Evolutionary conservation across 2,329 filamentous ascomycete genomes (phyloP), one percentile per base, ranked within the genome.

Genomic region (Claviceps quebecensis): DNA sequence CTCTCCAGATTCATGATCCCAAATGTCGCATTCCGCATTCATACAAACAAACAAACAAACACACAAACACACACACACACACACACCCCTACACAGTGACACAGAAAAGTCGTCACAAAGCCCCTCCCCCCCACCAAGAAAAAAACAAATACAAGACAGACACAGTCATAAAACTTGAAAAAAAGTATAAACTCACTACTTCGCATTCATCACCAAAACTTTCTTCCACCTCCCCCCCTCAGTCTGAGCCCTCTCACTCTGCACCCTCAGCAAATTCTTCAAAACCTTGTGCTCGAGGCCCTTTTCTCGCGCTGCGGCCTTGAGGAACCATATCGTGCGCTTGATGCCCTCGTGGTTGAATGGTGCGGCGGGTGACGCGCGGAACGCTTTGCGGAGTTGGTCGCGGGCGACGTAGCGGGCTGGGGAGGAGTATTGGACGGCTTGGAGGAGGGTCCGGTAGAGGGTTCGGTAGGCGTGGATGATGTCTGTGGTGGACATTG

Each of bases 211-310:
- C 9, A 54, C 45, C 53, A 58, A 41, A 7, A 53, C 51, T 52
- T 38, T 47, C 51, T 53, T 57, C 56, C 64, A 64, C 26, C 37
- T 38, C 36, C 48, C 53, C 45, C 47, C 37, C 41, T 47, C 43
- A 19, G 22, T 43, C 22, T 45, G 50, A 36, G 45, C 49, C 49
- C 59, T 55, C 45, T 53, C 51, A 47, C 55, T 37, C 55, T 59
- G 59, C 36, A 65, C 58, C 48, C 60, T 53, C 61, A 87, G 59
- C 47, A 91, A 63, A 56, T 84, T 89, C 67, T 81, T 85, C 52
- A 91, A 61, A 8, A 93, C 76, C 52, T 68, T 75, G 63, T 90
- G 84, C 70, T 91, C 87, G 36, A 88, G 58, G 0, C 85, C 86
- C 51, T 67, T 76, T 58, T 78, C 73, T 55, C 67, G 71, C 1